A percentile compares a stretch with the other conserved stretches of the same genome.
Conservation (phyloP, 148 eudicot genomes). For the Arbutus unedo region DNA sequence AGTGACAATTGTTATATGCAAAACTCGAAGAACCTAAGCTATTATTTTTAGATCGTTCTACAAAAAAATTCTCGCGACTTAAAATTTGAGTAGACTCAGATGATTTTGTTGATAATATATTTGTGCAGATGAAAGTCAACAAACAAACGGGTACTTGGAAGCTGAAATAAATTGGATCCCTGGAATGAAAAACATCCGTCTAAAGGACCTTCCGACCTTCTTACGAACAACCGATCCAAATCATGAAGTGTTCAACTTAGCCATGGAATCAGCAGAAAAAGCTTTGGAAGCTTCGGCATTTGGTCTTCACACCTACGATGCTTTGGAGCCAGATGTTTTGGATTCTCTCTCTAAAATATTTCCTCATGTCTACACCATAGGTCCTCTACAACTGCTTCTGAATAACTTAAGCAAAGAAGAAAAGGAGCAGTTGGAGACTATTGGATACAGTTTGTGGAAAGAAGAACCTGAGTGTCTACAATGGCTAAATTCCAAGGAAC, state of each 20-base stretch:
- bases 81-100: too few relatives aligned
- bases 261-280: constrained; percentile 14
- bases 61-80: too few relatives aligned
- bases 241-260: background rate
- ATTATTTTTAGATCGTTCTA: too few relatives aligned
- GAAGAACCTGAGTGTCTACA: constrained; percentile 5
- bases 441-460: constrained; percentile 15
- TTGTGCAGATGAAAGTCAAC: background rate
- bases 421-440: background rate
- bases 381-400: constrained; percentile 17
- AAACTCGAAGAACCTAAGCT: too few relatives aligned
- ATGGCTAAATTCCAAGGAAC: constrained; percentile 10
- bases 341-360: constrained; percentile 3
- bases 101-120: background rate
- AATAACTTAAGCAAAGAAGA: background rate
- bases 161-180: background rate
- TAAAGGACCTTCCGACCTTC: background rate
- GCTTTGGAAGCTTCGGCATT: constrained; percentile 12
- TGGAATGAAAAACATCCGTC: background rate
- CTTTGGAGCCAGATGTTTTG: constrained; percentile 7
- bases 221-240: background rate
- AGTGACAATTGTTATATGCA: too few relatives aligned
- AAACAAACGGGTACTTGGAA: background rate
- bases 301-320: constrained; percentile 1
- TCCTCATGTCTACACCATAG: constrained; percentile 12